Percentiles rank a stretch among this genome's conserved stretches.
Conservation (phyloP, 129 eudicot species). For the Silybum marianum region DNA sequence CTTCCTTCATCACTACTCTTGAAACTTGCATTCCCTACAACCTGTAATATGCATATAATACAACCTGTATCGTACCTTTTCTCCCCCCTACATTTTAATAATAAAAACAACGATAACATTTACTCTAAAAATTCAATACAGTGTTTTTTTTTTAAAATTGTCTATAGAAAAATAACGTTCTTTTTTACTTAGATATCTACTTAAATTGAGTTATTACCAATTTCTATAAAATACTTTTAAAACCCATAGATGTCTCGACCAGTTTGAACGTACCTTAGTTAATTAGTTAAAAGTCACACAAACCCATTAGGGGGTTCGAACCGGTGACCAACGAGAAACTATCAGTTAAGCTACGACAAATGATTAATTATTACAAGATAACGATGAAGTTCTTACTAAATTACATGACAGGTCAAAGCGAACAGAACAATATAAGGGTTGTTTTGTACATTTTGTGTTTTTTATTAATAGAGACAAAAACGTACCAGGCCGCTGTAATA, state of each 20-base stretch:
- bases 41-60: slow-evolving; percentile 11
- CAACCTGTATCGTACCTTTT: slow-evolving; percentile 18
- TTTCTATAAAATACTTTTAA: too few relatives aligned
- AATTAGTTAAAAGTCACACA: too few relatives aligned
- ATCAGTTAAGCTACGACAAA: neutral
- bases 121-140: too few relatives aligned
- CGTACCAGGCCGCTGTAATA: neutral
- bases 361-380: neutral
- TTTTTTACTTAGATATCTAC: neutral
- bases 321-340: too few relatives aligned
- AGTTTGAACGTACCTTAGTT: too few relatives aligned
- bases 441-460: neutral
- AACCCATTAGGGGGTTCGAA: too few relatives aligned
- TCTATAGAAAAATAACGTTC: too few relatives aligned
- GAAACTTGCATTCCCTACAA: slow-evolving; percentile 5
- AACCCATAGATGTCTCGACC: too few relatives aligned
- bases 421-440: neutral
- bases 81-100: neutral
- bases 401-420: neutral
- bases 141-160: too few relatives aligned
- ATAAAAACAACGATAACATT: neutral
- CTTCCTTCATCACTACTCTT: slow-evolving; percentile 7
- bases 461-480: too few relatives aligned
- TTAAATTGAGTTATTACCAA: neutral
- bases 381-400: neutral